These are phyloP conservation scores for Bombardia bombarda DNA, from an alignment of 495 filamentous ascomycete genomes.

Conservation along the genomic window DNA sequence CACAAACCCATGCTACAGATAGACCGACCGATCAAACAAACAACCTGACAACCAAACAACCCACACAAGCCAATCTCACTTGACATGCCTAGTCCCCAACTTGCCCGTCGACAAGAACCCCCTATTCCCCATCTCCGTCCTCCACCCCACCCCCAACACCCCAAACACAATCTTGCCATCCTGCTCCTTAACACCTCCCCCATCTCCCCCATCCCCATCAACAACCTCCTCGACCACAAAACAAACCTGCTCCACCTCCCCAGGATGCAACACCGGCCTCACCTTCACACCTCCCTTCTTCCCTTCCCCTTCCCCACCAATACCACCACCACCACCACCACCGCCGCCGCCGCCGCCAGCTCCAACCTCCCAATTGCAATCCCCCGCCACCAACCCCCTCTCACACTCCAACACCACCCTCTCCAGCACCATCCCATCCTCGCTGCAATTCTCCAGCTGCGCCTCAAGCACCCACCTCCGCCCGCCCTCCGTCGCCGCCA, in stretches of 20 bases:
- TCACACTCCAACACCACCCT: slow-evolving; percentile 44
- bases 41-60: too few species aligned
- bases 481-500: slow-evolving; percentile 4
- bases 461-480: slow-evolving; percentile 68
- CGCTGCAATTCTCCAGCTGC: slow-evolving; percentile 87
- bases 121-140: slow-evolving; percentile 80
- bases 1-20: too few species aligned
- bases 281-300: too few species aligned
- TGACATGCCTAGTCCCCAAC: slow-evolving; percentile 46
- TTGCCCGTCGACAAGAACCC: slow-evolving; percentile 83
- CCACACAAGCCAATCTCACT: too few species aligned
- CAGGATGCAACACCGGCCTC: slow-evolving; percentile 66
- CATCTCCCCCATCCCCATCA: slow-evolving; percentile 38
- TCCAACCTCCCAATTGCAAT: slow-evolving; percentile 43
- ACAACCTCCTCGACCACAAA: slow-evolving; percentile 71
- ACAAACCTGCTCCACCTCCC: slow-evolving; percentile 86
- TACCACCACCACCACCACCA: slow-evolving; percentile 20
- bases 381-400: slow-evolving; percentile 34
- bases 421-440: slow-evolving; percentile 56
- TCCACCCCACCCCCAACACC: slow-evolving; percentile 79
- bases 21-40: too few species aligned
- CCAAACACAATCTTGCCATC: slow-evolving; percentile 65
- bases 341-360: too few species aligned
- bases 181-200: slow-evolving; percentile 32
- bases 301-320: too few species aligned